These are phyloP conservation scores for Microascus cirrosus DNA, from an alignment of 2,329 filamentous ascomycete species.

Conservation along the genomic window DNA sequence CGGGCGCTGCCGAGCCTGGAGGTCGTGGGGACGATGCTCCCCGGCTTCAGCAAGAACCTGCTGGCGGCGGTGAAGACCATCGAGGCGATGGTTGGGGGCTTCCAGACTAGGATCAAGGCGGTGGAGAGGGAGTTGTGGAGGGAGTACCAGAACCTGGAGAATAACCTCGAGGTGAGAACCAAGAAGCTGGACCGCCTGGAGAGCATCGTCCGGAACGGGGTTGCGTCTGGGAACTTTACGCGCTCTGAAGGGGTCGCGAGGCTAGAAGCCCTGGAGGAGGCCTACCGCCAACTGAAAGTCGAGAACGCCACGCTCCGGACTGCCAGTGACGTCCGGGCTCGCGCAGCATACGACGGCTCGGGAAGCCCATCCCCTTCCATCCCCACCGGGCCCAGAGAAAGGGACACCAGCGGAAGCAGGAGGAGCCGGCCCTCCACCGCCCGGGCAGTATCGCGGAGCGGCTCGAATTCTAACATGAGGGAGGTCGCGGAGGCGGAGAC, in stretches of 20 bases:
- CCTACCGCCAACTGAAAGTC: conserved; percentile 51
- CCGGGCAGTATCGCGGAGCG: conserved; percentile 12
- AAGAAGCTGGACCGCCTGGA: conserved; percentile 87
- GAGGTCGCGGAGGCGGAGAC: conserved; percentile 12
- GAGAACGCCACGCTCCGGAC: conserved; percentile 60
- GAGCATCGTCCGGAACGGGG: conserved; percentile 57
- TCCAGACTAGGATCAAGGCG: conserved; percentile 67
- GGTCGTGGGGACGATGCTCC: conserved; percentile 73
- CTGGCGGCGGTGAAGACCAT: conserved; percentile 78
- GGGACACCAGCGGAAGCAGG: conserved; percentile 20
- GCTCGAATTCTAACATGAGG: conserved; percentile 17
- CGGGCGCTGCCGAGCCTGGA: conserved; percentile 74
- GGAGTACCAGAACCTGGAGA: conserved; percentile 80
- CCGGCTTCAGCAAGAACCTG: conserved; percentile 83
- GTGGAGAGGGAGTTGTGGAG: conserved; percentile 88
- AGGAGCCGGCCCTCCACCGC: conserved; percentile 5
- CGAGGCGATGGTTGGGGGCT: conserved; percentile 66
- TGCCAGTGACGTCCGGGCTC: conserved; percentile 45
- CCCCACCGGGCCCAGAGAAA: conserved; percentile 40
- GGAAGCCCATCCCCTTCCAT: conserved; percentile 43
- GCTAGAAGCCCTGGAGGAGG: conserved; percentile 45
- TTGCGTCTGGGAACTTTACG: conserved; percentile 34
- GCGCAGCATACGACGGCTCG: conserved; percentile 24
- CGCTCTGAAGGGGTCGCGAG: conserved; percentile 25
- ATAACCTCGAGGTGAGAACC: conserved; percentile 63